Evolutionary conservation across 2,329 filamentous ascomycete species (phyloP).

Genomic region (Venturiaceae sp.): DNA sequence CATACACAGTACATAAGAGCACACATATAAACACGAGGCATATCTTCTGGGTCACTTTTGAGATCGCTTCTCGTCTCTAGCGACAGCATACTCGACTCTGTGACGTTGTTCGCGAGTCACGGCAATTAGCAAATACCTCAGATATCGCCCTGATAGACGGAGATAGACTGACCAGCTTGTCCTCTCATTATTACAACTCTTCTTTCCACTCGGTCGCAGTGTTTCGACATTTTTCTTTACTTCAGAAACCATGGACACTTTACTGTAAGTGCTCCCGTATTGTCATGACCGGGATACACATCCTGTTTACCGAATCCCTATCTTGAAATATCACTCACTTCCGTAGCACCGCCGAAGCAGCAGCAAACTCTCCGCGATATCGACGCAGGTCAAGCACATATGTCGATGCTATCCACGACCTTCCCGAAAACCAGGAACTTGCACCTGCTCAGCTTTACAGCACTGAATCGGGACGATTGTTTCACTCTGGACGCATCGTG

Average conservation of each 20-base stretch:
- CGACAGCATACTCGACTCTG: neutral
- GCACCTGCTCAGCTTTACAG: conserved; percentile 96
- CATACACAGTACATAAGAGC: no score
- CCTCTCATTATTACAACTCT: neutral
- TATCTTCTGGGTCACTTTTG: neutral
- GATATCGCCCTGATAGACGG: no score
- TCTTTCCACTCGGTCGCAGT: neutral
- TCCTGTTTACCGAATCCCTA: neutral
- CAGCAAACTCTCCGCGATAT: conserved; percentile 81
- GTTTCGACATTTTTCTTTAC: neutral
- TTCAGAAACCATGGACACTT: conserved; percentile 44
- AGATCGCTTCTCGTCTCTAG: neutral
- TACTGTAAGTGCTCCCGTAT: conserved; percentile 42
- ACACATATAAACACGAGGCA: no score
- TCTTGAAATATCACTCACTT: conserved; percentile 12
- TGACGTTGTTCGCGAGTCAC: neutral
- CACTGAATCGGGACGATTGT: conserved; percentile 92
- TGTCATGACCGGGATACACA: neutral
- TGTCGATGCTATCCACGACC: conserved; percentile 93
- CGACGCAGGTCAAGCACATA: conserved; percentile 91
- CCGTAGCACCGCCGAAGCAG: conserved; percentile 75
- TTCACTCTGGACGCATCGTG: conserved; percentile 93
- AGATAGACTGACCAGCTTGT: neutral
- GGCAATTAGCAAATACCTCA: neutral
- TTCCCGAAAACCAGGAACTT: conserved; percentile 72